Conservation (phyloP, 192 early-diverging fungal species). For the Coemansia sp. region DNA sequence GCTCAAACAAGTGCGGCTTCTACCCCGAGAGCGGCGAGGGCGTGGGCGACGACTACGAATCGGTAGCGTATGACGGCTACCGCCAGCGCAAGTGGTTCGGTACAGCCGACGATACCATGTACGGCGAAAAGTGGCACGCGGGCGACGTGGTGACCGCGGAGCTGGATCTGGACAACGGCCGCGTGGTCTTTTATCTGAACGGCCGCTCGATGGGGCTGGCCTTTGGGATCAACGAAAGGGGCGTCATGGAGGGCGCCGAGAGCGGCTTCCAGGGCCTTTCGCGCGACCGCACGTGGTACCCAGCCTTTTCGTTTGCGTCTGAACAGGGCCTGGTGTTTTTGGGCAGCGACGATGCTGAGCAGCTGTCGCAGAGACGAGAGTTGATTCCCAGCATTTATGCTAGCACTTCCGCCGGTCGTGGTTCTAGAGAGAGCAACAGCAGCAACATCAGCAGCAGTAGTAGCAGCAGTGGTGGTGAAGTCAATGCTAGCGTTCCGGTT, state of each 20-base stretch:
- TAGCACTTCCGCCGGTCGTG: not conserved
- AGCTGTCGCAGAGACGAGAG: constrained; percentile 5
- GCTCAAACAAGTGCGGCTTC: constrained; percentile 38
- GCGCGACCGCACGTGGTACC: constrained; percentile 44
- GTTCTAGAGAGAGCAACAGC: not conserved
- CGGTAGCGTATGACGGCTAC: constrained; percentile 40
- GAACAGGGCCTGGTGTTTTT: constrained; percentile 47
- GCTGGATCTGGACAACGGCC: constrained; percentile 41
- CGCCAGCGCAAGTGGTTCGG: constrained; percentile 44
- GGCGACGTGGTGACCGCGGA: constrained; percentile 37
- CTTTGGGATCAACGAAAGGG: constrained; percentile 26
- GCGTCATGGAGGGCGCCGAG: constrained; percentile 20
- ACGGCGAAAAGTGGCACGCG: constrained; percentile 44
- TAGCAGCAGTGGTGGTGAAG: not conserved
- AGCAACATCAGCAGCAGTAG: no score
- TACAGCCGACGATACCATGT: constrained; percentile 21
- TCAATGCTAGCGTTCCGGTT: not conserved
- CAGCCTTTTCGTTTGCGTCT: constrained; percentile 40
- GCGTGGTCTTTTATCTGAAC: constrained; percentile 41
- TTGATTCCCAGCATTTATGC: not conserved
- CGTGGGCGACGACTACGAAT: constrained; percentile 49
- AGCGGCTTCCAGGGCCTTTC: constrained; percentile 24
- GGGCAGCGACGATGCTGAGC: constrained; percentile 13
- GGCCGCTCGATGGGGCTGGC: constrained; percentile 39
- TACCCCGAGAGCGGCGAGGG: constrained; percentile 48